A percentile compares a stretch with the other conserved stretches of the same genome.
These are phyloP conservation scores for Colletotrichum eremochloae DNA, from an alignment of 2,329 filamentous ascomycete species.

Conservation along the genomic window DNA sequence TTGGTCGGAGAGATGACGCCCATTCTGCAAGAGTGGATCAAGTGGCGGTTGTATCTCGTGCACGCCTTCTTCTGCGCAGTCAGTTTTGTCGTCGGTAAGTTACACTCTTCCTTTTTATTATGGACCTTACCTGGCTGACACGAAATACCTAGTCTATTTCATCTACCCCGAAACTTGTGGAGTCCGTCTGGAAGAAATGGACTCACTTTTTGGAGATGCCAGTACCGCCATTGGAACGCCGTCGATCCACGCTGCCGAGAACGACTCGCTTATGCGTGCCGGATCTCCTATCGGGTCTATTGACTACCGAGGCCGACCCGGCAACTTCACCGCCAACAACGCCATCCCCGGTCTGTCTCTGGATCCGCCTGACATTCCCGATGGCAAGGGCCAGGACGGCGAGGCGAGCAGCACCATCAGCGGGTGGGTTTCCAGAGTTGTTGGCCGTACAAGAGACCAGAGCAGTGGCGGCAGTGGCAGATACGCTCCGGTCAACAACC, in stretches of 20 bases:
- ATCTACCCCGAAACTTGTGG: constrained; percentile 97
- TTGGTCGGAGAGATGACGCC: constrained; percentile 96
- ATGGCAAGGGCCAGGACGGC: constrained; percentile 58
- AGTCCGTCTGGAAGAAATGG: constrained; percentile 96
- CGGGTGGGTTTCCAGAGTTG: constrained; percentile 63
- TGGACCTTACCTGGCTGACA: constrained; percentile 41
- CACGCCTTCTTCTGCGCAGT: constrained; percentile 97
- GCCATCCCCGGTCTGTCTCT: constrained; percentile 87
- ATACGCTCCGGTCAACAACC: constrained; percentile 58
- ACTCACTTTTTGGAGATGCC: constrained; percentile 91
- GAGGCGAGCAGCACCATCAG: constrained; percentile 59
- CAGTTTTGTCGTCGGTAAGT: constrained; percentile 95
- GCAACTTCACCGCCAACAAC: constrained; percentile 68
- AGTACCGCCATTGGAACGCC: constrained; percentile 86
- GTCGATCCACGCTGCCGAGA: constrained; percentile 75
- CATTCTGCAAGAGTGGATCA: constrained; percentile 89
- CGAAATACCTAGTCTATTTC: constrained; percentile 81
- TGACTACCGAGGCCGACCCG: constrained; percentile 71
- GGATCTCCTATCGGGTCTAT: constrained; percentile 86
- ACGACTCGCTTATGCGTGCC: constrained; percentile 82
- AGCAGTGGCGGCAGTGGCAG: constrained; percentile 52
- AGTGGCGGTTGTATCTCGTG: constrained; percentile 93
- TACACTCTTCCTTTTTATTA: constrained; percentile 14
- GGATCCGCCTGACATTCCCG: constrained; percentile 77
- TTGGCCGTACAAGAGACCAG: constrained; percentile 55